Conservation (phyloP, 2,329 filamentous ascomycete species). For the Taxawa tesnikishii region DNA sequence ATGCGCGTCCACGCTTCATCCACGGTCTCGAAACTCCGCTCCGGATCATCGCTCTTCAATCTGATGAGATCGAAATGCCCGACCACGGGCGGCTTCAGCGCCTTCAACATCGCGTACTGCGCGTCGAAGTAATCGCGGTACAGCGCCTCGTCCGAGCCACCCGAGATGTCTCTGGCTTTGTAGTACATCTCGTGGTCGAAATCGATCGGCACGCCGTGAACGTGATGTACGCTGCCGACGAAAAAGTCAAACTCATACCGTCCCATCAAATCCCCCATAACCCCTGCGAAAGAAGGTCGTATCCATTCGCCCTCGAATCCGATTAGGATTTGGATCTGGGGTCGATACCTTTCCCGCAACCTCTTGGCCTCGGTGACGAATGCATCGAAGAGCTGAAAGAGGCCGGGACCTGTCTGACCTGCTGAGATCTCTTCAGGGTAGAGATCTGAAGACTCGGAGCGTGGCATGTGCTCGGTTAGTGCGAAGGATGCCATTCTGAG, state of each 20-base stretch:
- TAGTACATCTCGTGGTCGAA: conserved; percentile 60
- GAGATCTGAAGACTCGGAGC: conserved; percentile 61
- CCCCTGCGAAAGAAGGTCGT: conserved; percentile 48
- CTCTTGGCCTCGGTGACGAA: conserved; percentile 67
- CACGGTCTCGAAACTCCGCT: conserved; percentile 40
- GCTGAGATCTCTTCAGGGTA: conserved; percentile 74
- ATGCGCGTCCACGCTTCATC: conserved; percentile 60
- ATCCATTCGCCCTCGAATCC: conserved; percentile 95
- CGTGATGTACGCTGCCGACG: conserved; percentile 86
- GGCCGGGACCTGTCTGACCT: conserved; percentile 28
- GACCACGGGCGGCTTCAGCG: conserved; percentile 62
- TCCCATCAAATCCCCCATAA: conserved; percentile 47
- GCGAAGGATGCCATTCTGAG: conserved; percentile 73
- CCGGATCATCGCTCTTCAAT: conserved; percentile 60
- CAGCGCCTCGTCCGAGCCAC: conserved; percentile 57
- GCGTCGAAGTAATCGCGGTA: conserved; percentile 80
- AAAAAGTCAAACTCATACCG: conserved; percentile 71
- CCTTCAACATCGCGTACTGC: conserved; percentile 68
- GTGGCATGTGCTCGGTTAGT: conserved; percentile 91
- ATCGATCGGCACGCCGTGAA: conserved; percentile 78
- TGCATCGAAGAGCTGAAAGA: conserved; percentile 46
- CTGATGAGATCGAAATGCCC: conserved; percentile 92
- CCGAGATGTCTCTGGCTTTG: conserved; percentile 44
- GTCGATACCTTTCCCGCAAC: conserved; percentile 57
- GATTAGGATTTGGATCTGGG: conserved; percentile 65